Conservation (phyloP, 768 basidiomycete genomes). For the Termitomyces heimii region DNA sequence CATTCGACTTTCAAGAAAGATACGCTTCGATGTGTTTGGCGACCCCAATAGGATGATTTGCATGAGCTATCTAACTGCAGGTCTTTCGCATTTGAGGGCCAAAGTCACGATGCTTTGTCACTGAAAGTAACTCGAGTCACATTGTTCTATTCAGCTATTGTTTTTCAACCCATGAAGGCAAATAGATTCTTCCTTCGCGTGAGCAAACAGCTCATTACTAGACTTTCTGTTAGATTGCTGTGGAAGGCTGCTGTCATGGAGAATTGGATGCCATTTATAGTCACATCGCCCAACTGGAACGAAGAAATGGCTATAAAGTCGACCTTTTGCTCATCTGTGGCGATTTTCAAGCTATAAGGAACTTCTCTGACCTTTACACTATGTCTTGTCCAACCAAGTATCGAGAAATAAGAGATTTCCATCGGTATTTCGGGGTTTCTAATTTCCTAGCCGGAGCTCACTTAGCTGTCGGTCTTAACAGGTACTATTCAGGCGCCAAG, state of each 20-base stretch:
- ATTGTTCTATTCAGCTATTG: not conserved
- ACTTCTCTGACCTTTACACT: conserved; percentile 75
- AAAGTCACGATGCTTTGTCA: too few species aligned
- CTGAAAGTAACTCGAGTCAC: not conserved
- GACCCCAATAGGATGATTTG: not conserved
- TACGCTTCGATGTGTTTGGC: not conserved
- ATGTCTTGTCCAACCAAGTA: conserved; percentile 93
- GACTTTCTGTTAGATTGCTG: conserved; percentile 55
- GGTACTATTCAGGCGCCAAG: conserved; percentile 84
- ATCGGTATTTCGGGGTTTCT: conserved; percentile 44
- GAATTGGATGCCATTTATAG: conserved; percentile 81
- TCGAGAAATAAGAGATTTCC: conserved; percentile 75
- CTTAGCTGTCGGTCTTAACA: conserved; percentile 16
- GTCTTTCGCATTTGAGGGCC: not conserved
- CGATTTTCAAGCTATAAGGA: conserved; percentile 94
- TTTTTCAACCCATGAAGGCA: not conserved
- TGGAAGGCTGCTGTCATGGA: conserved; percentile 96
- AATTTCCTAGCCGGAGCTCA: not conserved
- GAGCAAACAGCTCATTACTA: not conserved
- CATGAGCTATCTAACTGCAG: too few species aligned
- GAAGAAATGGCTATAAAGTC: conserved; percentile 55
- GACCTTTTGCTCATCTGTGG: conserved; percentile 91
- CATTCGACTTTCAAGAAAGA: not conserved
- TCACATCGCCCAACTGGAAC: conserved; percentile 60
- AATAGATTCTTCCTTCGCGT: not conserved